phyloP scores from a whole-genome alignment of 768 basidiomycete species.

The Leccinum aurantiacum region DNA sequence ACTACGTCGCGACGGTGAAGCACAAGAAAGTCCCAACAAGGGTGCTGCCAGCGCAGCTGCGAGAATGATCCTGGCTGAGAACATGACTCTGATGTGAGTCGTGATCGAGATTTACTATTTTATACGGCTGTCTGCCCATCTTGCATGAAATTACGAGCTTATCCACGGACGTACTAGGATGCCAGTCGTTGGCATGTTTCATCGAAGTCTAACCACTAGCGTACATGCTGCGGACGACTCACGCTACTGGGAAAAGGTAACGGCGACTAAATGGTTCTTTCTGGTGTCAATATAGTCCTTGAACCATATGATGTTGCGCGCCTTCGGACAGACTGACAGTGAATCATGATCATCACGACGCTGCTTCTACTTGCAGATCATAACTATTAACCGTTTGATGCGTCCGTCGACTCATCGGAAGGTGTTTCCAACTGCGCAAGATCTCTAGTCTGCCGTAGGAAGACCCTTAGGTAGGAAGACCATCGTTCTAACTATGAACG shows the following conservation, averaged over 20 bases:
- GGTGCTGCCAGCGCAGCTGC: background rate
- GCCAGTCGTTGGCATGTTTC: background rate
- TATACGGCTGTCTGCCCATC: background rate
- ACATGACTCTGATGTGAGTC: conserved; percentile 2
- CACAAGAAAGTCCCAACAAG: conserved; percentile 3
- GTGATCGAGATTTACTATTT: background rate
- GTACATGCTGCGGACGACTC: background rate
- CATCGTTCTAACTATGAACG: no score
- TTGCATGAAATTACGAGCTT: background rate
- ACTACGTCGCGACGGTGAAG: conserved; percentile 1
- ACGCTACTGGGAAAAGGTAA: background rate
- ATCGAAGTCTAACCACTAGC: background rate
- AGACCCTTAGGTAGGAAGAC: no score
- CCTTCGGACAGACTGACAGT: background rate
- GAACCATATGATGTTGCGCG: background rate
- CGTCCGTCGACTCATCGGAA: no score
- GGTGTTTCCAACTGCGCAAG: no score
- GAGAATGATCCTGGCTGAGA: background rate
- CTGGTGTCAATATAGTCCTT: background rate
- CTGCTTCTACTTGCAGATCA: no score
- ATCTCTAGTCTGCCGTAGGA: background rate
- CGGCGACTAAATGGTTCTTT: background rate
- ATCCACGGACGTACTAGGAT: background rate
- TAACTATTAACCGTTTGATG: no score
- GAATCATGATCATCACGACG: no score